A percentile compares a stretch with the other conserved stretches of the same genome.
phyloP scores from a whole-genome alignment of 2,329 filamentous ascomycete genomes.

The Aspergillus calidoustus region DNA sequence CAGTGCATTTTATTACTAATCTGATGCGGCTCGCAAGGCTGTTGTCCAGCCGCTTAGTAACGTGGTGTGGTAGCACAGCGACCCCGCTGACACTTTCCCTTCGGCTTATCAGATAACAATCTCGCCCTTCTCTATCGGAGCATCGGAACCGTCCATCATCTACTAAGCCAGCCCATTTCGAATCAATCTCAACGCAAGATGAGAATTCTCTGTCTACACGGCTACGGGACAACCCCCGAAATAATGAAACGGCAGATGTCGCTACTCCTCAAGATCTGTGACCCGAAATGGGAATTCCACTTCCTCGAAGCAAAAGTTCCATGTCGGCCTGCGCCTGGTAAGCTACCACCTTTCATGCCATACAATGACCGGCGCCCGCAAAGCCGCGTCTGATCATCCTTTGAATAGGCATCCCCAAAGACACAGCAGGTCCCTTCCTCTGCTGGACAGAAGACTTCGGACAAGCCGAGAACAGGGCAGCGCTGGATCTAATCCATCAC shows the following conservation, averaged over 20 bases:
- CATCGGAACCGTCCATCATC: no score
- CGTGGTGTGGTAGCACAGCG: no score
- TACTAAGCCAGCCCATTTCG: no score
- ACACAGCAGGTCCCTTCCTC: slow-evolving; percentile 23
- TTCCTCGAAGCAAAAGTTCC: slow-evolving; percentile 17
- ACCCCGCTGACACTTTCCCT: no score
- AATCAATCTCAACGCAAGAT: slow-evolving; percentile 6
- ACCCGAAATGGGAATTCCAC: slow-evolving; percentile 22
- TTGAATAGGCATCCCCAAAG: background rate
- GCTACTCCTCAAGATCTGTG: slow-evolving; percentile 3
- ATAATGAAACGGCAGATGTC: slow-evolving; percentile 22
- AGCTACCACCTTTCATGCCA: no score
- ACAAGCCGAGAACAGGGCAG: slow-evolving; percentile 14
- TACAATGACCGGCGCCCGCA: no score
- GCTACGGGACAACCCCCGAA: slow-evolving; percentile 24
- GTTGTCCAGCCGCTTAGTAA: no score
- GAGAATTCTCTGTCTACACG: slow-evolving; percentile 33
- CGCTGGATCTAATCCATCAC: slow-evolving; percentile 21
- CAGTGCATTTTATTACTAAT: no score
- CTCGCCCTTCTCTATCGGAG: no score
- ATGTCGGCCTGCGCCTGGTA: slow-evolving; percentile 1
- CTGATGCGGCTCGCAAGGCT: no score
- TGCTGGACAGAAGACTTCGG: slow-evolving; percentile 17
- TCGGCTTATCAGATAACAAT: no score
- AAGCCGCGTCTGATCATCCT: background rate